These are phyloP conservation scores for Leucocoprinus sp. DNA, from an alignment of 768 basidiomycete species.

Conservation along the genomic window DNA sequence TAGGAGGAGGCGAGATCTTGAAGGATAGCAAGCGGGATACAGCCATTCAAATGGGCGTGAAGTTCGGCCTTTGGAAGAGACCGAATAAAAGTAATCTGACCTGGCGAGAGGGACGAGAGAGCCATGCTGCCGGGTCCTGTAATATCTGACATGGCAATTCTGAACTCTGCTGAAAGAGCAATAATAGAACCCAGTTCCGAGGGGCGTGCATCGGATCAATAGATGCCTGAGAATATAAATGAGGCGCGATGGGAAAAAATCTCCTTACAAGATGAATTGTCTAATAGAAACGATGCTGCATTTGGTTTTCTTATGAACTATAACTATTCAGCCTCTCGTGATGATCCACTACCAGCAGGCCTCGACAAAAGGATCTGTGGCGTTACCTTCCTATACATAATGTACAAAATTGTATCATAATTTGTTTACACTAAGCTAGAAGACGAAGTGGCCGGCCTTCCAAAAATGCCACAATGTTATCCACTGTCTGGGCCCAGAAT, in stretches of 20 bases:
- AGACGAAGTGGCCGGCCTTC: constrained; percentile 26
- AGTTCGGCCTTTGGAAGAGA: constrained; percentile 74
- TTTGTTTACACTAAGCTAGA: not conserved
- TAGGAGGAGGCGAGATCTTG: constrained; percentile 51
- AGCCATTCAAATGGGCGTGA: constrained; percentile 82
- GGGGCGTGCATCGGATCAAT: too few species aligned
- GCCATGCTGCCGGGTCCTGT: constrained; percentile 43
- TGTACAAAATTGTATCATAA: too few species aligned
- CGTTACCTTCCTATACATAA: too few species aligned
- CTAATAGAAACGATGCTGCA: too few species aligned
- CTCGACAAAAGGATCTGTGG: too few species aligned
- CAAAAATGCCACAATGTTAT: constrained; percentile 49
- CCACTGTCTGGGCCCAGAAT: constrained; percentile 47
- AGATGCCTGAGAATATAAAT: too few species aligned
- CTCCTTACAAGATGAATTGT: too few species aligned
- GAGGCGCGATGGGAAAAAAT: too few species aligned
- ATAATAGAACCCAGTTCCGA: too few species aligned
- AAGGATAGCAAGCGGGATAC: constrained; percentile 60
- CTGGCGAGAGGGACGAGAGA: constrained; percentile 38
- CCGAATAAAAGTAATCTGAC: constrained; percentile 53
- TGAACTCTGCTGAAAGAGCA: not conserved
- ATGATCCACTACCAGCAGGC: too few species aligned
- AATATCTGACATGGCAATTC: constrained; percentile 15
- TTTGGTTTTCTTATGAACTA: too few species aligned
- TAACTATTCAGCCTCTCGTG: too few species aligned